These are phyloP conservation scores for Polytolypa hystricis DNA, from an alignment of 2,329 filamentous ascomycete genomes.

Conservation along the genomic window DNA sequence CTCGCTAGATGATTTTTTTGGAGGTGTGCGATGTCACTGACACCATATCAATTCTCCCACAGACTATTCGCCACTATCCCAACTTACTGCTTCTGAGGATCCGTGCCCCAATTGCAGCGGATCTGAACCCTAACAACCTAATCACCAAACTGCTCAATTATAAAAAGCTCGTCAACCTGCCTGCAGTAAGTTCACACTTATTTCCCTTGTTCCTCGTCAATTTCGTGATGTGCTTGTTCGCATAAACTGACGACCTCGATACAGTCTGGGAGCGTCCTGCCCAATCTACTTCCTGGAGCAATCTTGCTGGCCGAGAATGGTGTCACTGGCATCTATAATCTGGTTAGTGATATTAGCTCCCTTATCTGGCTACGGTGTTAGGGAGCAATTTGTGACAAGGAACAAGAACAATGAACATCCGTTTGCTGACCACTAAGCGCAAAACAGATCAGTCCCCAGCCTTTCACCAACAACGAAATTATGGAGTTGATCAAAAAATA, in stretches of 20 bases:
- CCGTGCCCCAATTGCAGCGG: slow-evolving; percentile 59
- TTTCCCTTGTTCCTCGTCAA: background rate
- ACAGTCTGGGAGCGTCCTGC: slow-evolving; percentile 54
- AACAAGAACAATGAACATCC: too few species aligned
- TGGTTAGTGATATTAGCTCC: background rate
- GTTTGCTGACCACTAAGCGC: too few species aligned
- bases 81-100: slow-evolving; percentile 54
- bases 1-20: too few species aligned
- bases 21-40: background rate
- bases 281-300: slow-evolving; percentile 52
- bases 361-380: too few species aligned
- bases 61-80: background rate
- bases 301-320: slow-evolving; percentile 50
- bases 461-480: slow-evolving; percentile 62
- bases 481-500: slow-evolving; percentile 52
- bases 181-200: slow-evolving; percentile 27
- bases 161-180: slow-evolving; percentile 54
- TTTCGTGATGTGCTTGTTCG: background rate
- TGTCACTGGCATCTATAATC: slow-evolving; percentile 57
- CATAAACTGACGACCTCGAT: background rate
- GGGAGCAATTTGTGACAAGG: too few species aligned
- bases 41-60: background rate
- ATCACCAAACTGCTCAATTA: slow-evolving; percentile 59
- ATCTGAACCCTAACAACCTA: slow-evolving; percentile 55
- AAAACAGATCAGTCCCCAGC: slow-evolving; percentile 58